Evolutionary conservation across 106 monocot species (phyloP).

Genomic region (Platanthera guangdongensis): DNA sequence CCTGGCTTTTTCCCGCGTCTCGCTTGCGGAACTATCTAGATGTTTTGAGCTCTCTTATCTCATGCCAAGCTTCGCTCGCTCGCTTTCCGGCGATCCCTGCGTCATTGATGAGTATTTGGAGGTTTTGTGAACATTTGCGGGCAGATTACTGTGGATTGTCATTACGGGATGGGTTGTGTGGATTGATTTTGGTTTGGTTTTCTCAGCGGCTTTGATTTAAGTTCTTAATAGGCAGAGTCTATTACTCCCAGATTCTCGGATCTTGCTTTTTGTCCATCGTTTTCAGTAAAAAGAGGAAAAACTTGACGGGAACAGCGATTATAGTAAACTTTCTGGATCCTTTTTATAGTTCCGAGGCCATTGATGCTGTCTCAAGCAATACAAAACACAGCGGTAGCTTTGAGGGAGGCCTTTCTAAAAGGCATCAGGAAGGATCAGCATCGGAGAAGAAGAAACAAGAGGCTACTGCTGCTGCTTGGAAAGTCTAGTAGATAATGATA

Average conservation of each 20-base stretch:
- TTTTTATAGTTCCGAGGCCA: slow-evolving; percentile 8
- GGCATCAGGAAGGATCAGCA: slow-evolving; percentile 2
- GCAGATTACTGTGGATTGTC: neutral
- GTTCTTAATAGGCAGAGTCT: slow-evolving; percentile 6
- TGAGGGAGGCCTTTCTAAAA: neutral
- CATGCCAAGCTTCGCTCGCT: neutral
- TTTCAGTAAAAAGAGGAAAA: slow-evolving; percentile 16
- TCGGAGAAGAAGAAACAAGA: neutral
- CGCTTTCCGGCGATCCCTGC: neutral
- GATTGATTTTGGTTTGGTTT: neutral
- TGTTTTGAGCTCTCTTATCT: neutral
- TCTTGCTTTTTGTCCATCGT: slow-evolving; percentile 21
- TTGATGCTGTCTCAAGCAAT: neutral
- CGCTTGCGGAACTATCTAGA: neutral
- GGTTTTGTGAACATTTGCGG: neutral
- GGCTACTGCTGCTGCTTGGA: neutral
- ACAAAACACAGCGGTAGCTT: slow-evolving; percentile 2
- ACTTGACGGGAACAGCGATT: slow-evolving; percentile 25
- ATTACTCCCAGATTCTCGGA: slow-evolving; percentile 14
- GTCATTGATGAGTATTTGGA: too few species aligned
- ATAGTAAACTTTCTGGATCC: neutral
- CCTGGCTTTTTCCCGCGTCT: neutral
- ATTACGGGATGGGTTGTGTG: neutral
- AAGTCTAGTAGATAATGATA: neutral
- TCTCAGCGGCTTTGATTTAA: neutral